Percentiles rank a stretch among this genome's conserved stretches.
These are phyloP conservation scores for Leishmania major DNA, from an alignment of 208 protist genomes.

Conservation along the genomic window DNA sequence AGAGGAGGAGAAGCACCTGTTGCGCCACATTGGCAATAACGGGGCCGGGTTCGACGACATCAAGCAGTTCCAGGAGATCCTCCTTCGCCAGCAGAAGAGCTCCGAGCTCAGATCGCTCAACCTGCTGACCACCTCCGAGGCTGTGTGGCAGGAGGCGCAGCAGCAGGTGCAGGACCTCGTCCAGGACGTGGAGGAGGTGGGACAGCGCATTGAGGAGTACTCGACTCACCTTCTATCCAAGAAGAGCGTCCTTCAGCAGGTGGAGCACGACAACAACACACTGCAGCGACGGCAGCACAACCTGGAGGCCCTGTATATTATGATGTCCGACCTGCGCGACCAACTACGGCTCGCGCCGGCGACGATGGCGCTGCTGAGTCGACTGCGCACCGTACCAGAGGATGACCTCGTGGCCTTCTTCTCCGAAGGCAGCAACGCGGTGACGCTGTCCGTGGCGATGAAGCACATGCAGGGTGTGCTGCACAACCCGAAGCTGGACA, in stretches of 20 bases:
- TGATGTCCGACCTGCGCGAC: constrained; percentile 63
- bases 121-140: constrained; percentile 54
- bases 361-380: constrained; percentile 43
- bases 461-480: constrained; percentile 74
- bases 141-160: constrained; percentile 57
- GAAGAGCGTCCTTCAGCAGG: constrained; percentile 75
- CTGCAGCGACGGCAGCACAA: constrained; percentile 83
- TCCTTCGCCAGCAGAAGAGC: constrained; percentile 71
- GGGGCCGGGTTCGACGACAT: constrained; percentile 77
- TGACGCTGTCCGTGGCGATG: constrained; percentile 64
- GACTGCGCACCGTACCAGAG: constrained; percentile 49
- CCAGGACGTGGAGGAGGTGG: constrained; percentile 73
- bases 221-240: constrained; percentile 77
- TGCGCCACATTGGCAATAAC: constrained; percentile 54
- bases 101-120: constrained; percentile 77
- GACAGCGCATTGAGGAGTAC: constrained; percentile 78
- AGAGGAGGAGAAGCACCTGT: constrained; percentile 75
- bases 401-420: constrained; percentile 62
- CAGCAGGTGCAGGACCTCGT: constrained; percentile 61
- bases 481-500: constrained; percentile 63
- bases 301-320: constrained; percentile 62
- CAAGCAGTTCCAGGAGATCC: constrained; percentile 60
- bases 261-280: constrained; percentile 87
- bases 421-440: constrained; percentile 67
- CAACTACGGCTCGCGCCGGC: constrained; percentile 65